Conservation (phyloP, 139 green algal species). For the Spirogloea muscicola region DNA sequence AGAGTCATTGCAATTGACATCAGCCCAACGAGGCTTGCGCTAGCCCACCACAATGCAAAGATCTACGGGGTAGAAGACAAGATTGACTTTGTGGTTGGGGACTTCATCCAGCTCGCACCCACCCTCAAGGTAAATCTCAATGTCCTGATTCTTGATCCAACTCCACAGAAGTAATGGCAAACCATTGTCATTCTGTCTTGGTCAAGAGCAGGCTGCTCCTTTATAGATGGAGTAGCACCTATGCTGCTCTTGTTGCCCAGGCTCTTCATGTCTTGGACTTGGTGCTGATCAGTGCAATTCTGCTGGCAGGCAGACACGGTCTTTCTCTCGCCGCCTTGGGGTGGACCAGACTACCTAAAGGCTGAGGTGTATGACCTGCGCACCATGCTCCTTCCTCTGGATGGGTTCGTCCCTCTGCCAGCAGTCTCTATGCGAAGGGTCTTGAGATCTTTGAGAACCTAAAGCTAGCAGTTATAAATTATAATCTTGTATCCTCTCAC, state of each 20-base stretch:
- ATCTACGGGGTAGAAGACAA: slow-evolving; percentile 65
- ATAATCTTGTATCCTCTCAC: too few relatives aligned
- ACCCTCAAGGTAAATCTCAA: slow-evolving; percentile 39
- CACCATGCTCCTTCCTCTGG: slow-evolving; percentile 42
- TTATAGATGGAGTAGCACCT: too few relatives aligned
- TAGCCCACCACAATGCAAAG: slow-evolving; percentile 67
- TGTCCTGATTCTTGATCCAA: too few relatives aligned
- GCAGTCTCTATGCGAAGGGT: too few relatives aligned
- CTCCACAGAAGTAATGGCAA: too few relatives aligned
- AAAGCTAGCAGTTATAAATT: too few relatives aligned
- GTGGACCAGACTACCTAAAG: slow-evolving; percentile 72
- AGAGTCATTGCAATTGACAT: slow-evolving; percentile 72
- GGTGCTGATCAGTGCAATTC: background rate
- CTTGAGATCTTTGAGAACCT: too few relatives aligned
- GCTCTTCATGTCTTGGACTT: too few relatives aligned
- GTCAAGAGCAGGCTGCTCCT: too few relatives aligned
- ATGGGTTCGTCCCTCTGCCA: slow-evolving; percentile 9
- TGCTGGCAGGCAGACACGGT: slow-evolving; percentile 67
- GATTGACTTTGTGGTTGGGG: slow-evolving; percentile 54
- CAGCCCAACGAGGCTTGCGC: slow-evolving; percentile 49
- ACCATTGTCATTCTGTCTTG: too few relatives aligned
- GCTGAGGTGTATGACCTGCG: slow-evolving; percentile 16
- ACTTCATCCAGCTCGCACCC: slow-evolving; percentile 35
- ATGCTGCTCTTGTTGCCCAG: too few relatives aligned
- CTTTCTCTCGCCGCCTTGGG: slow-evolving; percentile 87